Evolutionary conservation across 2,329 filamentous ascomycete species (phyloP), one percentile per base, ranked within the genome.

Genomic region (Achaetomium macrosporum): DNA sequence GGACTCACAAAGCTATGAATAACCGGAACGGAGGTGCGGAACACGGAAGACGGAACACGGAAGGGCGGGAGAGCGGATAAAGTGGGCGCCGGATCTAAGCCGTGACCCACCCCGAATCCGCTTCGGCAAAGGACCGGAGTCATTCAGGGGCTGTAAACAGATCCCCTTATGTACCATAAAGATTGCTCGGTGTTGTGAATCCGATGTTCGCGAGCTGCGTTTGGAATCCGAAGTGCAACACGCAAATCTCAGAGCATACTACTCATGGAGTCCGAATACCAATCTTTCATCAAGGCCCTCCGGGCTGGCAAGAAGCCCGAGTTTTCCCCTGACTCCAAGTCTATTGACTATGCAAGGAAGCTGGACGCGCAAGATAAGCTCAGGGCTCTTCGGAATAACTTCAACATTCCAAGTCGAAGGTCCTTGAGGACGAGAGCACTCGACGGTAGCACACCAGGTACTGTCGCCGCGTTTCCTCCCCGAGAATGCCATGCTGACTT

Each of bases 361-460:
- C 73, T 87, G 6, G 85, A 89, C 66, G 68, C 71, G 0, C 72
- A 81, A 60, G 85, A 89, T 63, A 69, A 75, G n/a, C 67, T 90
- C 37, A 69, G 71, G 15, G 71, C 75, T 52, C 76, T 88, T 50
- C 79, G 88, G 31, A 71, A 82, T 20, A 79, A 92, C 60, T 96
- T 92, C 66, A 77, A 86, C 44, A 83, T 95, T 42, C 90, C 90
- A 0, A 86, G 85, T 3, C 88, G 83, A 66, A 74, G 73, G 10
- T 88, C 90, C 39, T 69, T 93, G 42, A 83, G 78, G 65, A 79
- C 85, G 58, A 84, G 75, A 57, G 81, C 76, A 0, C 68, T 88
- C 10, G 68, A 74, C 16, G 74, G 73, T 17, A 65, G 61, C 4
- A 59, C 74, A 40, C 70, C 71, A n/a, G 66, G 73, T 76, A 61